phyloP scores from a whole-genome alignment of 2,329 filamentous ascomycete genomes.

The Colletotrichum sp. region DNA sequence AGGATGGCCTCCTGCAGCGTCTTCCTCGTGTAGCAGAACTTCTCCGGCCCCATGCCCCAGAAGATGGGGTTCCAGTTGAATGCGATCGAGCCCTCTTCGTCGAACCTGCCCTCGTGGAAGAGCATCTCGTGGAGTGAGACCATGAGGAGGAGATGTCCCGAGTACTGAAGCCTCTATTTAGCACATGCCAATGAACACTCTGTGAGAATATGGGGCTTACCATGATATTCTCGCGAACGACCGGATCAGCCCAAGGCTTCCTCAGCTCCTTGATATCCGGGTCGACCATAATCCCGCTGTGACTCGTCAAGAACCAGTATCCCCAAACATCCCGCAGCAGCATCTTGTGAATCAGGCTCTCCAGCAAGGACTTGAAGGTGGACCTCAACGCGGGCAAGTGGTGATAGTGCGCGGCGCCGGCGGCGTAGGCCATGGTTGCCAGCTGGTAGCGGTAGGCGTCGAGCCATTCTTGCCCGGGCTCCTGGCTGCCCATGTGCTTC shows the following conservation, averaged over 20 bases:
- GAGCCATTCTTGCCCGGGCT: slow-evolving; percentile 41
- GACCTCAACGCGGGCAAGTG: slow-evolving; percentile 37
- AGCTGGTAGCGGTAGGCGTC: slow-evolving; percentile 43
- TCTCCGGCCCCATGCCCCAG: slow-evolving; percentile 40
- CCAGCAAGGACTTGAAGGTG: slow-evolving; percentile 37
- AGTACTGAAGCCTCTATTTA: slow-evolving; percentile 27
- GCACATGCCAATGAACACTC: not conserved
- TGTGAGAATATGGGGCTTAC: slow-evolving; percentile 12
- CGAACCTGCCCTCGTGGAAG: slow-evolving; percentile 44
- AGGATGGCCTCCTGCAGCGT: slow-evolving; percentile 37
- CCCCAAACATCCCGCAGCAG: slow-evolving; percentile 44
- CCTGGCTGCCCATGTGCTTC: slow-evolving; percentile 36
- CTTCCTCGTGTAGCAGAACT: slow-evolving; percentile 34
- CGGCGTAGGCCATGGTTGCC: slow-evolving; percentile 44
- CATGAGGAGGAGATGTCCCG: slow-evolving; percentile 44
- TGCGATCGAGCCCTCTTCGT: slow-evolving; percentile 32
- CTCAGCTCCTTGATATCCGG: slow-evolving; percentile 41
- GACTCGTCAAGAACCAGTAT: slow-evolving; percentile 46
- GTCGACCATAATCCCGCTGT: slow-evolving; percentile 35
- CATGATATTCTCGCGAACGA: slow-evolving; percentile 42
- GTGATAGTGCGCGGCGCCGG: slow-evolving; percentile 41
- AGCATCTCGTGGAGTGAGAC: slow-evolving; percentile 44
- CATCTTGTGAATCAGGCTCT: slow-evolving; percentile 44
- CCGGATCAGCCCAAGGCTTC: slow-evolving; percentile 45
- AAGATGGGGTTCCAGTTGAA: slow-evolving; percentile 46